A percentile compares a stretch with the other conserved stretches of the same genome.
Evolutionary conservation across 441 rosid genomes (phyloP).

Genomic region (Eutrema salsugineum): DNA sequence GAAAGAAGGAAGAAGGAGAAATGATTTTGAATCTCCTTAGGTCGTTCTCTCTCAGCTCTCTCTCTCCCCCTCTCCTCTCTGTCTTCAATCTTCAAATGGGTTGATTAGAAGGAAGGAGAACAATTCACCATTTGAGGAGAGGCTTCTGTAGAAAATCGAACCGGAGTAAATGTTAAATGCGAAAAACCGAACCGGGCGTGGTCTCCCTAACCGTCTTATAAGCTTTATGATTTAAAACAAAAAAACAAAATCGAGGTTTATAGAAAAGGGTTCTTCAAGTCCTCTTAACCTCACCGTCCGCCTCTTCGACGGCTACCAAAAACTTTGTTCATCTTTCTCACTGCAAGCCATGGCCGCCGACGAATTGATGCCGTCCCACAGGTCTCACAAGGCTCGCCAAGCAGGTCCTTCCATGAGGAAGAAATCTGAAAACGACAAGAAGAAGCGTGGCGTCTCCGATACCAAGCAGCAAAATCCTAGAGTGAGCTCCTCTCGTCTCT

Average conservation of each 20-base stretch:
- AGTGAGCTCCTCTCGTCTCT: slow-evolving; percentile 30
- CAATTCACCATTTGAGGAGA: background rate
- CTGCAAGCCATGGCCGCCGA: slow-evolving; percentile 35
- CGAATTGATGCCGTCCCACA: slow-evolving; percentile 42
- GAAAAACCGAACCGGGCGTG: background rate
- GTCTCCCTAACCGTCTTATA: background rate
- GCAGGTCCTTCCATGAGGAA: slow-evolving; percentile 62
- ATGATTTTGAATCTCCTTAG: background rate
- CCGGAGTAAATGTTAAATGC: background rate
- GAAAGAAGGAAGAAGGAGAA: background rate
- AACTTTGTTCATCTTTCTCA: background rate
- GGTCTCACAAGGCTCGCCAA: slow-evolving; percentile 63
- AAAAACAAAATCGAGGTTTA: background rate
- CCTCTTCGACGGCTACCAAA: slow-evolving; percentile 18
- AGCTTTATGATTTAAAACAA: background rate
- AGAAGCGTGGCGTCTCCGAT: slow-evolving; percentile 34
- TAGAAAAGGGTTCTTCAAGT: slow-evolving; percentile 5
- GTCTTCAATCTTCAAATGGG: slow-evolving; percentile 3
- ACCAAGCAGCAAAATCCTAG: slow-evolving; percentile 55
- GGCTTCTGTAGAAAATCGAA: background rate
- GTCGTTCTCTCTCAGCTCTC: slow-evolving; percentile 1
- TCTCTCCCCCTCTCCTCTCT: background rate
- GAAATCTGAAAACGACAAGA: slow-evolving; percentile 42
- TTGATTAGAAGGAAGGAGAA: background rate
- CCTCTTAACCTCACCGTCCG: background rate